Evolutionary conservation across 1,139 yeast genomes (phyloP), one percentile per base, ranked within the genome.

Genomic region (Yamadazyma songkhlaensis): DNA sequence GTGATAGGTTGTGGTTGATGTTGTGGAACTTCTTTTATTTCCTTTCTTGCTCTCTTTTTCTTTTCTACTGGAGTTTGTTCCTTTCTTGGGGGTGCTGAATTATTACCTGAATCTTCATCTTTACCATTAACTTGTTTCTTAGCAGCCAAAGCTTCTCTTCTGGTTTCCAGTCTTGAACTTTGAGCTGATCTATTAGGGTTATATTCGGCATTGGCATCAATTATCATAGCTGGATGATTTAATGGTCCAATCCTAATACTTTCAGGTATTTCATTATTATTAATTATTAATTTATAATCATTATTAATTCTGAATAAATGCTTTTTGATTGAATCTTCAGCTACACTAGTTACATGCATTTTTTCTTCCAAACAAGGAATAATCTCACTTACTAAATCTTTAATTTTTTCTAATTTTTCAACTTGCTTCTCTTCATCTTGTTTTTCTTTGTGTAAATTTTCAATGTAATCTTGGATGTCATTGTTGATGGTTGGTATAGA

Each of bases 281-380:
- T 67, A 26, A 90, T 75, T 29, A 88, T 74, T 38, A 83, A 79
- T 41, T 75, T 69, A 63, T 79, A 90, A 55, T 88, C 96, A 48
- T 84, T 79, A 55, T 90, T 86, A 47, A 92, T 74, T 34, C 97
- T 70, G 37, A 69, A 72, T 48, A 87, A 67, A 53, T 88, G 87
- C 46, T 82, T 79, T 29, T 73, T 67, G 36, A 89, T 74, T 15
- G 84, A 75, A 51, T 90, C 97, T 23, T 87, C 77, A 21, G 97
- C 96, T 27, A 88, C 84, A 2, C 92, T 83, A 3, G 97, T 94
- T 27, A 92, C 97, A 57, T 92, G 97, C 95, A 92, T 89, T 62
- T 92, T 92, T 57, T 92, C 97, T 55, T 92, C 98, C 42, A 92
- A 66, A 48, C 96, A 88, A 0, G 97, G 97, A 67, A 92, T 81